Percentiles rank a stretch among this genome's conserved stretches.
Conservation (phyloP, 2,329 filamentous ascomycete genomes). For the Pyrenochaeta sp. region DNA sequence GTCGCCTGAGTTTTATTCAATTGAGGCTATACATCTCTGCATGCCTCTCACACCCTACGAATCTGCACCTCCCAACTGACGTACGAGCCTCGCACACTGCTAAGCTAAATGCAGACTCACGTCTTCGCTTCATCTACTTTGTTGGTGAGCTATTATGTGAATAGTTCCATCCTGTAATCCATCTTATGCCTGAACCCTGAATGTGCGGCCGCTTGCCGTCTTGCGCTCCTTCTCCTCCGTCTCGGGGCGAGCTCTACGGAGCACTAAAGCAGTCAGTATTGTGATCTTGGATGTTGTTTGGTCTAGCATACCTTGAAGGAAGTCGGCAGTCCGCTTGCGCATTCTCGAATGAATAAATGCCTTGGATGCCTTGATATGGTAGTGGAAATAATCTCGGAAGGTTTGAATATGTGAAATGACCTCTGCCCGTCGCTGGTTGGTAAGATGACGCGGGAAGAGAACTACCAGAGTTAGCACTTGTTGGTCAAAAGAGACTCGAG, state of each 20-base stretch:
- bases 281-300: neutral
- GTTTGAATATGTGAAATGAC: conserved; percentile 99
- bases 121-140: too few species aligned
- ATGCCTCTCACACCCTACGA: too few species aligned
- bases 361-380: conserved; percentile 99
- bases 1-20: too few species aligned
- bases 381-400: conserved; percentile 99
- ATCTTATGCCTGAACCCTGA: conserved; percentile 69
- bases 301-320: conserved; percentile 80
- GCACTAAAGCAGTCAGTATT: conserved; percentile 67
- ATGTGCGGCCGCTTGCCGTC: conserved; percentile 95
- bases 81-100: too few species aligned
- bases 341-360: conserved; percentile 99
- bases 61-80: too few species aligned
- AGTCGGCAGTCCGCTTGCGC: conserved; percentile 96
- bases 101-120: too few species aligned
- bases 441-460: conserved; percentile 93
- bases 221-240: conserved; percentile 97
- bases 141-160: too few species aligned
- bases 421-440: conserved; percentile 86
- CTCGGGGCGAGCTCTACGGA: conserved; percentile 92
- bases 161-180: too few species aligned
- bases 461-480: conserved; percentile 61
- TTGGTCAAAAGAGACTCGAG: conserved; percentile 16
- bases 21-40: too few species aligned